These are phyloP conservation scores for Cyamopsis tetragonoloba DNA, from an alignment of 306 rosid species.

Conservation along the genomic window DNA sequence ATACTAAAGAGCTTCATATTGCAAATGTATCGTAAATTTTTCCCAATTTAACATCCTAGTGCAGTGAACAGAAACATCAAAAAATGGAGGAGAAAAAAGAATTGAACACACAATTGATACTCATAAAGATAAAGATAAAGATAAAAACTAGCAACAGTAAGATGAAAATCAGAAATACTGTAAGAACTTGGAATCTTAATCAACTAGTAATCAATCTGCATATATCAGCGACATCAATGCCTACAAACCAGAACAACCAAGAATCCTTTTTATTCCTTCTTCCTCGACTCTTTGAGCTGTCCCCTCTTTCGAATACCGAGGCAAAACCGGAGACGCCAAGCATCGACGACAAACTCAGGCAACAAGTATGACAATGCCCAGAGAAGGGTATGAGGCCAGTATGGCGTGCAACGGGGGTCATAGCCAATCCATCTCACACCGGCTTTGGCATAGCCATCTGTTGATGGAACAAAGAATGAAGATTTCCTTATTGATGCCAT, in stretches of 20 bases:
- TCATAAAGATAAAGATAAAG: too few species aligned
- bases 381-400: constrained; percentile 84
- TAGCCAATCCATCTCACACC: constrained; percentile 79
- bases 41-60: background rate
- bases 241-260: constrained; percentile 20
- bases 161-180: background rate
- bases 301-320: constrained; percentile 76
- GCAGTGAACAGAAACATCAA: constrained; percentile 1
- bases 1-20: too few species aligned
- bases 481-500: constrained; percentile 93
- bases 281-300: constrained; percentile 64
- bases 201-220: constrained; percentile 5
- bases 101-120: constrained; percentile 16
- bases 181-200: constrained; percentile 9
- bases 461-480: constrained; percentile 88
- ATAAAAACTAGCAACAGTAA: background rate
- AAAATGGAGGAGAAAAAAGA: constrained; percentile 11
- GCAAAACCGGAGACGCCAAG: constrained; percentile 76
- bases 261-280: constrained; percentile 46
- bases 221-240: constrained; percentile 23
- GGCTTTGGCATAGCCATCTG: constrained; percentile 73
- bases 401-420: constrained; percentile 94
- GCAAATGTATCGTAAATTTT: too few species aligned
- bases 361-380: constrained; percentile 63
- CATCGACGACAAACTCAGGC: constrained; percentile 63